phyloP scores from a whole-genome alignment of 768 basidiomycete species.

The Trametopsis cervina region DNA sequence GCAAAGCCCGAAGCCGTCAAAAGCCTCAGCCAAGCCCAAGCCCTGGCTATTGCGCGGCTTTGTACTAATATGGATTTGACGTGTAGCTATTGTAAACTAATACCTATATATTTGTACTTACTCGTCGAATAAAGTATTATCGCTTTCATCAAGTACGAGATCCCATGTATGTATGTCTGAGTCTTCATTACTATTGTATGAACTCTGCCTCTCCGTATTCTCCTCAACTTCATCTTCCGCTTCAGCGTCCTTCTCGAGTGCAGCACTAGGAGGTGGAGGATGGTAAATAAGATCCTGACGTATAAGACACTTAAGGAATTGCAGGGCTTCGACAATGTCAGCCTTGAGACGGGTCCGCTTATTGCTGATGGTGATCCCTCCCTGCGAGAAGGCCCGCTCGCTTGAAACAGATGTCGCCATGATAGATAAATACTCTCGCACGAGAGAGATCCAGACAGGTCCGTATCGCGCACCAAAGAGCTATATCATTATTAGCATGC shows the following conservation, averaged over 20 bases:
- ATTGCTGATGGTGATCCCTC: constrained; percentile 18
- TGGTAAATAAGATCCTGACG: constrained; percentile 11
- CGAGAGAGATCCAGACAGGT: constrained; percentile 24
- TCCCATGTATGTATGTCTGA: neutral
- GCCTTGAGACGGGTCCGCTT: constrained; percentile 20
- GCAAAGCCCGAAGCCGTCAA: constrained; percentile 11
- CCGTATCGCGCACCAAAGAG: constrained; percentile 13
- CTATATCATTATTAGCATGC: constrained; percentile 6
- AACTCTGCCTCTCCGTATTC: neutral
- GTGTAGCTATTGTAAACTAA: neutral
- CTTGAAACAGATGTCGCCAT: constrained; percentile 22
- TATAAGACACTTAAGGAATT: constrained; percentile 16
- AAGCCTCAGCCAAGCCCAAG: constrained; percentile 4
- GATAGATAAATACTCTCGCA: constrained; percentile 22
- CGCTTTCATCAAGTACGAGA: neutral
- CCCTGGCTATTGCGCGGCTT: neutral
- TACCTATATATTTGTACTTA: neutral
- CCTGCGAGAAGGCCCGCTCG: constrained; percentile 20
- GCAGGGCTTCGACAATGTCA: constrained; percentile 23
- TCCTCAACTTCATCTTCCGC: neutral
- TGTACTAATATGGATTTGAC: neutral
- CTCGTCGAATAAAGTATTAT: neutral
- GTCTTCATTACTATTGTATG: neutral
- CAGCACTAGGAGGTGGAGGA: neutral
- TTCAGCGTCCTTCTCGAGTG: neutral